Conservation (phyloP, 495 filamentous ascomycete species). For the Cudoniella acicularis region DNA sequence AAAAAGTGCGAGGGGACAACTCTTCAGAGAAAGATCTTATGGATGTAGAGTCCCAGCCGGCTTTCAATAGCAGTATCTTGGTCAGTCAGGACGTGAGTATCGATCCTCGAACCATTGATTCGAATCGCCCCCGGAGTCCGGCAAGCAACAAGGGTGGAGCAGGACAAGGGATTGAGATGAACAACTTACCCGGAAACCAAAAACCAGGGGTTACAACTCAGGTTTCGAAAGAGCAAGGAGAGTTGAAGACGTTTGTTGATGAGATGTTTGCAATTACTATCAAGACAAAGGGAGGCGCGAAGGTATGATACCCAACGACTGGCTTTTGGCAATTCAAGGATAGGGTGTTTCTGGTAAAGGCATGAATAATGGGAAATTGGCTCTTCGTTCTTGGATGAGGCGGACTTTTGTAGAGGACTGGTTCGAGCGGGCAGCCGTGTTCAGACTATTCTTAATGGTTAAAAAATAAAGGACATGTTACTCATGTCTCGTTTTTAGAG, state of each 20-base stretch:
- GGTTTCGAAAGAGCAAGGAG: background rate
- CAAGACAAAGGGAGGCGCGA: background rate
- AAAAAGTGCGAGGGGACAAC: background rate
- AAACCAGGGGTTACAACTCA: background rate
- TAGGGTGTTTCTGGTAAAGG: too few relatives aligned
- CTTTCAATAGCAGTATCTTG: too few relatives aligned
- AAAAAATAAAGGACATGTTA: too few relatives aligned
- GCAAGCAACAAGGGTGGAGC: background rate
- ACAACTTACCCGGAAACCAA: background rate
- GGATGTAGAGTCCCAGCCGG: background rate
- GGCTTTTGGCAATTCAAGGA: too few relatives aligned
- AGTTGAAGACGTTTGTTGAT: background rate
- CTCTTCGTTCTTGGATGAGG: too few relatives aligned
- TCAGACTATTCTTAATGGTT: too few relatives aligned
- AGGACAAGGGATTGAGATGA: background rate
- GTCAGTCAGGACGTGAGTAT: background rate
- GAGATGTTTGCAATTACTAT: conserved; percentile 2
- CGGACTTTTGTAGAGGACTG: too few relatives aligned
- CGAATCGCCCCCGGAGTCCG: background rate
- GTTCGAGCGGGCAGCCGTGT: too few relatives aligned
- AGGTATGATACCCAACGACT: conserved; percentile 9
- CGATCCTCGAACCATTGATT: background rate
- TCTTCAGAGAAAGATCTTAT: background rate
- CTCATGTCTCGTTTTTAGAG: too few relatives aligned
- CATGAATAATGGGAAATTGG: too few relatives aligned